Percentiles rank a stretch among this genome's conserved stretches.
Conservation (phyloP, 306 rosid species). For the Rubus parviflorus region DNA sequence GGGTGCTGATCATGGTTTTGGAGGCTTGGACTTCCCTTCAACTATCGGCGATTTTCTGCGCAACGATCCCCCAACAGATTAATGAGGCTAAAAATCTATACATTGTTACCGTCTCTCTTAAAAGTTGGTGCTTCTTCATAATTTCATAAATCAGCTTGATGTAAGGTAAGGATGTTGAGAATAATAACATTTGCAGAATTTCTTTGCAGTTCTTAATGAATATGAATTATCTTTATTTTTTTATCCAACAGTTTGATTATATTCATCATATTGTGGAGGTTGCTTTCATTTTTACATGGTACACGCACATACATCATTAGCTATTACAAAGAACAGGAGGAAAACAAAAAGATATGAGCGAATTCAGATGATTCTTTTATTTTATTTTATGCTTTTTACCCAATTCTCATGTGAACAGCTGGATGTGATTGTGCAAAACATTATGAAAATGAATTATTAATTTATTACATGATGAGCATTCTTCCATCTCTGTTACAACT, state of each 20-base stretch:
- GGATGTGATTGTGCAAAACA: not conserved
- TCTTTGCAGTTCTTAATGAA: not conserved
- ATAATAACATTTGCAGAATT: too few species aligned
- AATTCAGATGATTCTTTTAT: not conserved
- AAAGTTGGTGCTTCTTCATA: not conserved
- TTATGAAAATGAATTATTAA: not conserved
- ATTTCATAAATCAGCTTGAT: not conserved
- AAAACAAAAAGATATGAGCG: not conserved
- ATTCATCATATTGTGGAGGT: not conserved
- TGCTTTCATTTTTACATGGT: not conserved
- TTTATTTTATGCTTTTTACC: not conserved
- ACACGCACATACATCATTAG: not conserved
- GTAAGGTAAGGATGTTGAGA: not conserved
- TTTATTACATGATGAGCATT: conserved; percentile 6
- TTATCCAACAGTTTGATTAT: not conserved
- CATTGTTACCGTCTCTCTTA: not conserved
- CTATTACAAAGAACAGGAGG: not conserved
- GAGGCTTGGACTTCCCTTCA: conserved; percentile 72
- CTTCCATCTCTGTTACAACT: conserved; percentile 1
- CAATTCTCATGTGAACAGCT: not conserved
- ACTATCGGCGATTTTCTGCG: conserved; percentile 66
- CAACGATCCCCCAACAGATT: conserved; percentile 55
- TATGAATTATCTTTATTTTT: not conserved
- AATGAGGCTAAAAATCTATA: conserved; percentile 3
- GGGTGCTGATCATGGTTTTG: conserved; percentile 44